phyloP scores from a whole-genome alignment of 257 asterid species.

The Lavandula angustifolia region DNA sequence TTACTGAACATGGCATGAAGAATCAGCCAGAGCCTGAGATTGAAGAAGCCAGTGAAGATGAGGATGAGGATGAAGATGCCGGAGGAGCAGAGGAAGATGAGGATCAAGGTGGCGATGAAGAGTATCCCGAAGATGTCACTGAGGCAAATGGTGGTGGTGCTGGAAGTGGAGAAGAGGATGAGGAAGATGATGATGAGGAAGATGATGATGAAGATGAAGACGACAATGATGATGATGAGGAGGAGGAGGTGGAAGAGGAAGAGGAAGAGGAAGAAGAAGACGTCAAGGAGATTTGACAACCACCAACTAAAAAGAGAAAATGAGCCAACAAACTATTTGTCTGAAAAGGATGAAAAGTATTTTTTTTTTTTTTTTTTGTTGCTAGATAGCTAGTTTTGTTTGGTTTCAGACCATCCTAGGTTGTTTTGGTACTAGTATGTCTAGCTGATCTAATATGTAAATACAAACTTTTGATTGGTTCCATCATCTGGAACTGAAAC shows the following conservation, averaged over 20 bases:
- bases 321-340: constrained; percentile 24
- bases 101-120: constrained; percentile 31
- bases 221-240: constrained; percentile 32
- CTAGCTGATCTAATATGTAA: too few relatives aligned
- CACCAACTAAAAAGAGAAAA: constrained; percentile 42
- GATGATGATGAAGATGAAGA: constrained; percentile 31
- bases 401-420: neutral
- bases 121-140: constrained; percentile 12
- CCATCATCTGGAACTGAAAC: neutral
- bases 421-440: too few relatives aligned
- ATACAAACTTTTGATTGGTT: neutral
- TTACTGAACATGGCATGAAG: constrained; percentile 26
- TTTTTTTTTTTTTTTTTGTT: constrained; percentile 5
- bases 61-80: constrained; percentile 23
- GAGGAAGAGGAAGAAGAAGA: constrained; percentile 32
- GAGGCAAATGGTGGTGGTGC: constrained; percentile 32
- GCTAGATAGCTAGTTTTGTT: constrained; percentile 20
- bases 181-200: constrained; percentile 14
- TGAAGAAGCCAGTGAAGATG: constrained; percentile 39
- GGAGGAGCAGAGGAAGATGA: constrained; percentile 33
- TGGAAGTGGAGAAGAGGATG: constrained; percentile 33
- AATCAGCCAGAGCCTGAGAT: constrained; percentile 37
- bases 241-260: constrained; percentile 13
- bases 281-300: constrained; percentile 35
- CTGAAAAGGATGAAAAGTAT: constrained; percentile 5